These are phyloP conservation scores for Kazachstania viticola DNA, from an alignment of 805 yeast genomes.

Conservation along the genomic window DNA sequence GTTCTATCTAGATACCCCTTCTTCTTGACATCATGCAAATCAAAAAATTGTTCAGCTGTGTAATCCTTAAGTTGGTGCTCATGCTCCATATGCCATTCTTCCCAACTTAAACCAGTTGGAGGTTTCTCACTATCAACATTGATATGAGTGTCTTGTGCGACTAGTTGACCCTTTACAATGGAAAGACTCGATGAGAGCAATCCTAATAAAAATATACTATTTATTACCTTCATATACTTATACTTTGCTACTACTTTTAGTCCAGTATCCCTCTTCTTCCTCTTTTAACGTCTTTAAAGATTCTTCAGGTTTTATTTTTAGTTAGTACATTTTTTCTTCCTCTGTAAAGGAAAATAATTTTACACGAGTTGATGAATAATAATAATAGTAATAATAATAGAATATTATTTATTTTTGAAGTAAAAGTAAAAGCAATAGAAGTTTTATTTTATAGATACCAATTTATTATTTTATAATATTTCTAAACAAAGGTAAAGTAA, in stretches of 20 bases:
- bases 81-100: conserved; percentile 79
- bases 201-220: neutral
- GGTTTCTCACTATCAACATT: conserved; percentile 29
- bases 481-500: too few species aligned
- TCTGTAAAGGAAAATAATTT: too few species aligned
- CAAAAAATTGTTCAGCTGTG: conserved; percentile 68
- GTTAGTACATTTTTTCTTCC: too few species aligned
- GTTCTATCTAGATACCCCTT: conserved; percentile 42
- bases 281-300: neutral
- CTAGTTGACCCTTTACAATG: neutral
- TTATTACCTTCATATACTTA: neutral
- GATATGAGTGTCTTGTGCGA: conserved; percentile 10
- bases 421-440: too few species aligned
- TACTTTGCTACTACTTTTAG: neutral
- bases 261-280: too few species aligned
- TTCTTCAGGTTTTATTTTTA: too few species aligned
- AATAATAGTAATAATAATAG: too few species aligned
- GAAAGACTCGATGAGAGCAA: neutral
- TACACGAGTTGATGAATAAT: too few species aligned
- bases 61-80: conserved; percentile 74
- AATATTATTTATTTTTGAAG: too few species aligned
- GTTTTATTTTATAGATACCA: too few species aligned
- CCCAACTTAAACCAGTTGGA: conserved; percentile 58
- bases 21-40: conserved; percentile 59
- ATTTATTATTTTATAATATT: too few species aligned